phyloP scores from a whole-genome alignment of 2,329 filamentous ascomycete species.

The Zymoseptoria pseudotritici region DNA sequence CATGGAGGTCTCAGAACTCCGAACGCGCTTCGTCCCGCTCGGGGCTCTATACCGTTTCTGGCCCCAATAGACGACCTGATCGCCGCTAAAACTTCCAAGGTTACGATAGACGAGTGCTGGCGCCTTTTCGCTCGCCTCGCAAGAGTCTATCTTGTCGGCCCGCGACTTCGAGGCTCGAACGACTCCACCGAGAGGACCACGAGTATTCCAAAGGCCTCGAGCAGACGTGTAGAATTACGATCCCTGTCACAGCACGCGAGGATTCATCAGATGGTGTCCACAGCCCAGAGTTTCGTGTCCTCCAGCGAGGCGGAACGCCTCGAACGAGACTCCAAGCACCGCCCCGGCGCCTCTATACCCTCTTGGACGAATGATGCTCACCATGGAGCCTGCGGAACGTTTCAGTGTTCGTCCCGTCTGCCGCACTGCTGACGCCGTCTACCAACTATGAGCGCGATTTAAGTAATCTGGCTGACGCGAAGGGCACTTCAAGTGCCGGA shows the following conservation, averaged over 20 bases:
- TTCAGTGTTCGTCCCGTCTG: background rate
- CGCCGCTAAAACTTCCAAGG: background rate
- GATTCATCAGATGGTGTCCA: background rate
- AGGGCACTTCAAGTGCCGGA: background rate
- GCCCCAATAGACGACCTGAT: constrained; percentile 15
- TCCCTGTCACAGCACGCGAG: background rate
- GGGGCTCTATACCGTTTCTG: constrained; percentile 13
- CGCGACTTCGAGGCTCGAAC: background rate
- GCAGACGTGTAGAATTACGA: background rate
- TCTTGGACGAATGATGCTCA: background rate
- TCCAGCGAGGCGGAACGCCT: background rate
- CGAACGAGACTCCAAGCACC: background rate
- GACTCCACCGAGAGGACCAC: background rate
- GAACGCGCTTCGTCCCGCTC: constrained; percentile 6
- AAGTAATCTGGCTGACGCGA: background rate
- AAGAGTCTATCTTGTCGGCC: constrained; percentile 13
- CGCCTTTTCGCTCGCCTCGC: constrained; percentile 15
- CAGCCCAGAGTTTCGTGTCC: background rate
- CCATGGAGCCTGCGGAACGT: background rate
- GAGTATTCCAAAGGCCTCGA: background rate
- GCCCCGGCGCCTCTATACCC: background rate
- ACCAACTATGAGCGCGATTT: background rate
- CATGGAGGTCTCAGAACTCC: background rate
- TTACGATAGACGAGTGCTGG: constrained; percentile 6
- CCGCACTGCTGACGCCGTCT: background rate